Base-by-base conservation (phyloP, 495 filamentous ascomycete species). In the Penicillium turbatum region DNA sequence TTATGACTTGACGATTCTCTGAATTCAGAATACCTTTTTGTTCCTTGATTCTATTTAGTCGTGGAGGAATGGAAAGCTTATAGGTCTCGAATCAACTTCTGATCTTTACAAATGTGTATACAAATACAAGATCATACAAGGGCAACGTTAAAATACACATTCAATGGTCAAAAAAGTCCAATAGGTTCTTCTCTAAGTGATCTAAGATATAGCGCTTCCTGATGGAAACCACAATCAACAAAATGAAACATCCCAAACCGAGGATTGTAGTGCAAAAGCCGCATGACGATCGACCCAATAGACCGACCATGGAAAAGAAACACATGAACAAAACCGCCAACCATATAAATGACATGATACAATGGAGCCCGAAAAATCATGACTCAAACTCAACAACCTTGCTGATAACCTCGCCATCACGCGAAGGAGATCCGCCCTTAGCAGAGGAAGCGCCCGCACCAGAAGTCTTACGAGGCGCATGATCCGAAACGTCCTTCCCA, bases 331-430 rank as follows among this genome's bases (percentile, higher is more conserved):
- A 41, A 16, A 21, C 38, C 16, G 19, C 30, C 21, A 51, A 16
- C 38, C 38, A 16, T 35, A 51, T 42, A 51, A 24, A 24, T 43
- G 49, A 51, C 16, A 43, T 11, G n/a, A 37, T 21, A 27, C 19
- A 19, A 43, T 43, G 37, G 9, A 34, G 16, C 2, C 4, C 21
- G 13, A 11, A 42, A 5, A 8, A 57, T 69, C 56, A 71, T 51
- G 68, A 71, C 17, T 74, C 71, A 38, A 74, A 74, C 54, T 74
- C 71, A 29, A 73, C 70, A 40, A 69, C 59, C 47, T 74, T 71
- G 43, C 68, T 71, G 15, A 74, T 64, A 3, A 72, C 64, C 36
- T 65, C 60, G 6, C 61, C 51, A 34, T 69, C 68, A 49, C 51
- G 56, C 5, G 54, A n/a, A 13, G 54, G n/a, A 1, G 50, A 46